A percentile compares a stretch with the other conserved stretches of the same genome.
phyloP scores from a whole-genome alignment of 768 basidiomycete species.

The Cystofilobasidium capitatum region DNA sequence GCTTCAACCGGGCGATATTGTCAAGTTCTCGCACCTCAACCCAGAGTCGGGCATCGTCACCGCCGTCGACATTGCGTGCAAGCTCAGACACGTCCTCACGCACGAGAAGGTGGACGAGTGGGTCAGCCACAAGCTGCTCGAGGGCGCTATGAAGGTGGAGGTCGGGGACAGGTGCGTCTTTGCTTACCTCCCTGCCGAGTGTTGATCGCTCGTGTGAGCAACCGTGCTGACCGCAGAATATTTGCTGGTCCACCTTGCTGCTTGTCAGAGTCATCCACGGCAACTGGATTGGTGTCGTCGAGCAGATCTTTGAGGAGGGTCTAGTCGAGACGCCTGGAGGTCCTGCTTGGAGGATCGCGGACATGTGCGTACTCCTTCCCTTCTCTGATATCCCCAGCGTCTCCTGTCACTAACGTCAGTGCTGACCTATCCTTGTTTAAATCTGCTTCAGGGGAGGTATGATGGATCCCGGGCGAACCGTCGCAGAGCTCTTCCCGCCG shows the following conservation, averaged over 20 bases:
- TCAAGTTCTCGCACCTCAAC: slow-evolving; percentile 8
- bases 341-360: neutral
- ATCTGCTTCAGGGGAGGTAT: slow-evolving; percentile 11
- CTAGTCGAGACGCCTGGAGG: slow-evolving; percentile 11
- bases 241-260: neutral
- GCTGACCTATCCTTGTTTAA: slow-evolving; percentile 37
- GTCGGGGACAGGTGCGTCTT: slow-evolving; percentile 25
- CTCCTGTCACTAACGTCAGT: neutral
- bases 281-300: slow-evolving; percentile 82
- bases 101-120: slow-evolving; percentile 53
- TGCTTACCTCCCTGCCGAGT: neutral
- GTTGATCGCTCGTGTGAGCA: slow-evolving; percentile 53
- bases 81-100: slow-evolving; percentile 65
- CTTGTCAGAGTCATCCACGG: slow-evolving; percentile 52
- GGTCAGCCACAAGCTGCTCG: slow-evolving; percentile 53
- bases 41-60: slow-evolving; percentile 61
- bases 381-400: too few relatives aligned
- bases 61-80: slow-evolving; percentile 53
- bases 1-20: slow-evolving; percentile 19
- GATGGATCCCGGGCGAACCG: slow-evolving; percentile 15
- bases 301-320: slow-evolving; percentile 52
- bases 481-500: slow-evolving; percentile 40
- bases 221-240: too few relatives aligned
- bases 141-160: slow-evolving; percentile 45
- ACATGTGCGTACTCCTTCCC: slow-evolving; percentile 1